Conservation (phyloP, 257 asterid genomes). For the Solanum habrochaites region DNA sequence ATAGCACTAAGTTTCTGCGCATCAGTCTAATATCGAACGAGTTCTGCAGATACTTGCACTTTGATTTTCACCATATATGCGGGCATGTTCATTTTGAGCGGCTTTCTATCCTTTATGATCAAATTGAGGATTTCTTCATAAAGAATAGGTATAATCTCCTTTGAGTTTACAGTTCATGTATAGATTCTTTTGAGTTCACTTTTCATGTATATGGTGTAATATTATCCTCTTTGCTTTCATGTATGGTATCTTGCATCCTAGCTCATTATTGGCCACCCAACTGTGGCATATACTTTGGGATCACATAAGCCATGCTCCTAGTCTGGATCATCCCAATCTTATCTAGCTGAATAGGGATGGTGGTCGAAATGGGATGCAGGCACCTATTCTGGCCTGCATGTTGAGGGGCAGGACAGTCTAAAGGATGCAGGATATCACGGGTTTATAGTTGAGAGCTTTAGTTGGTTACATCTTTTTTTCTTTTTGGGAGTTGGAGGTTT, state of each 20-base stretch:
- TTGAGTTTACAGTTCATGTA: neutral
- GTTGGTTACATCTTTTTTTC: neutral
- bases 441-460: neutral
- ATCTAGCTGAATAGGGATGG: neutral
- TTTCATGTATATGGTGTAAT: neutral
- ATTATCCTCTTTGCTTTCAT: neutral
- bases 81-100: constrained; percentile 78
- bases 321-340: neutral
- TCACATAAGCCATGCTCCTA: neutral
- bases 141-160: constrained; percentile 48
- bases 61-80: constrained; percentile 90
- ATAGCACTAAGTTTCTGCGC: neutral
- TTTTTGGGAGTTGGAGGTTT: neutral
- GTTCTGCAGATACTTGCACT: constrained; percentile 72
- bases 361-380: neutral
- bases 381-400: neutral
- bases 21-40: constrained; percentile 8
- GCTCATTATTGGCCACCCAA: neutral
- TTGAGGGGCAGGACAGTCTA: neutral
- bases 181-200: neutral
- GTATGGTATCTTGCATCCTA: neutral
- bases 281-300: neutral
- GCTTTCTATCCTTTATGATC: constrained; percentile 83
- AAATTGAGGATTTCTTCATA: constrained; percentile 55
- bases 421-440: neutral